A percentile compares a stretch with the other conserved stretches of the same genome.
Evolutionary conservation across 805 yeast genomes (phyloP).

Genomic region (Tetrapisispora namnaoensis): DNA sequence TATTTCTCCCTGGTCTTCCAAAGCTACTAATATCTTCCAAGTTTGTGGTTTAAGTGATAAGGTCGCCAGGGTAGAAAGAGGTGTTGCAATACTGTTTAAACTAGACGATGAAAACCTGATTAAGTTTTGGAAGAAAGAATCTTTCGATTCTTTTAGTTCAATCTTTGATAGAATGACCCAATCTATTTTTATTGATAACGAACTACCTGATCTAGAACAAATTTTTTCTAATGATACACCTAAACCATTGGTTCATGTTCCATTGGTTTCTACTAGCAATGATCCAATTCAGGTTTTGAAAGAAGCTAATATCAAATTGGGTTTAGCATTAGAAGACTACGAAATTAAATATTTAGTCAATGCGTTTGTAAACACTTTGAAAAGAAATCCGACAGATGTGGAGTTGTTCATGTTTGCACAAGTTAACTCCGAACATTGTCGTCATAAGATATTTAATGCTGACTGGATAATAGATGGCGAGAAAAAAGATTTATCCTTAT

Average conservation of each 20-base stretch:
- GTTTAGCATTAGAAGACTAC: conserved; percentile 89
- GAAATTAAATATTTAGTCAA: conserved; percentile 81
- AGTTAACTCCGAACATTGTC: conserved; percentile 97
- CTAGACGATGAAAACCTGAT: conserved; percentile 62
- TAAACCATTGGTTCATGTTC: conserved; percentile 71
- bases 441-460: conserved; percentile 97
- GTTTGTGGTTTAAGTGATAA: conserved; percentile 72
- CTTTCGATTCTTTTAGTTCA: conserved; percentile 51
- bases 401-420: conserved; percentile 99
- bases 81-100: conserved; percentile 62
- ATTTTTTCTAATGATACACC: conserved; percentile 73
- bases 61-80: conserved; percentile 85
- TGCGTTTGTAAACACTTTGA: conserved; percentile 66
- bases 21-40: conserved; percentile 88
- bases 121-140: conserved; percentile 34
- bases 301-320: conserved; percentile 72
- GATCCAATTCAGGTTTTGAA: conserved; percentile 45
- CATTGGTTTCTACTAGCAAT: conserved; percentile 37
- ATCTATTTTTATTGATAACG: conserved; percentile 41
- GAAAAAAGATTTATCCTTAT: conserved; percentile 62
- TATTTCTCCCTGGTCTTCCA: conserved; percentile 97
- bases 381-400: conserved; percentile 93
- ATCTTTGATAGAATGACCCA: conserved; percentile 96
- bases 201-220: conserved; percentile 55
- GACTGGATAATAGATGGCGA: conserved; percentile 92